Percentiles rank a stretch among this genome's conserved stretches.
Evolutionary conservation across 495 filamentous ascomycete genomes (phyloP).

Genomic region (Mytilinidion resinicola): DNA sequence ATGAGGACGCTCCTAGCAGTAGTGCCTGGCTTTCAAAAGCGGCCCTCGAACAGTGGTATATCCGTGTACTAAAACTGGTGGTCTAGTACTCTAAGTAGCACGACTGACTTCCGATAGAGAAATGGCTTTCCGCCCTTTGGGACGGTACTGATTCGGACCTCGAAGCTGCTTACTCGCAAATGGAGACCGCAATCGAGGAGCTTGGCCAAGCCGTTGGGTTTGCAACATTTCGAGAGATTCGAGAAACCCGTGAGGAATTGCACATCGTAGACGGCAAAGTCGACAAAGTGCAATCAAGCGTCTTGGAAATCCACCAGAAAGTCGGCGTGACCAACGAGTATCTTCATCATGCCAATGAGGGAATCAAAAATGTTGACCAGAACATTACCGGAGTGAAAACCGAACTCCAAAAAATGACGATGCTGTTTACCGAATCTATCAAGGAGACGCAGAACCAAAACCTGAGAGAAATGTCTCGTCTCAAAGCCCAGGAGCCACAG

Average conservation of each 20-base stretch:
- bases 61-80: no score
- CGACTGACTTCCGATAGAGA: not conserved
- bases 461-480: no score
- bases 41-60: no score
- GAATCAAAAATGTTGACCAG: not conserved
- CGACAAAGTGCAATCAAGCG: not conserved
- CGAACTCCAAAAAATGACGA: not conserved
- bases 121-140: slow-evolving; percentile 1
- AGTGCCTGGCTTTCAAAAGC: no score
- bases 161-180: not conserved
- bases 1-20: no score
- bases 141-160: not conserved
- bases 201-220: not conserved
- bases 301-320: not conserved
- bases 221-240: not conserved
- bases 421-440: no score
- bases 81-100: no score
- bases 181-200: slow-evolving; percentile 3
- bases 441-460: no score
- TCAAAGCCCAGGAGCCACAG: no score
- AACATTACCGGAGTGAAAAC: not conserved
- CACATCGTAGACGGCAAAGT: not conserved
- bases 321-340: no score
- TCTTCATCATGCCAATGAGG: no score
- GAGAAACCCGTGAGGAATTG: not conserved